phyloP scores from a whole-genome alignment of 2,329 filamentous ascomycete genomes.

The Arthrobotrys pseudoclavata region DNA sequence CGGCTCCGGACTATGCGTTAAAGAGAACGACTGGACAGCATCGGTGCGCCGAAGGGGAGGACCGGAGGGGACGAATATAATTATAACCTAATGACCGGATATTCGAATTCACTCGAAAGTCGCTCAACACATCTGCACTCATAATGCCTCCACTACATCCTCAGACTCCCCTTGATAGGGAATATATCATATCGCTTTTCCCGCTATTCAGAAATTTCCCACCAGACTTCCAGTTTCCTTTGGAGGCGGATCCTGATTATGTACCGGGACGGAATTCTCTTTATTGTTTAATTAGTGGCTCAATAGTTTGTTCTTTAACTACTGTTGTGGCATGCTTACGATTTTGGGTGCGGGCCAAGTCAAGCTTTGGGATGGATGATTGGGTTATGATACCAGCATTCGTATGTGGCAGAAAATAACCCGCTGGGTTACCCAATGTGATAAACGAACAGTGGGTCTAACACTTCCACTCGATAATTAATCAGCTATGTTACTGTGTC shows the following conservation, averaged over 20 bases:
- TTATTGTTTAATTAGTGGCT: constrained; percentile 44
- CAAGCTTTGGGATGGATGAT: constrained; percentile 55
- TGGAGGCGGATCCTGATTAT: constrained; percentile 41
- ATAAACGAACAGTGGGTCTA: background rate
- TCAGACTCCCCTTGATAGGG: constrained; percentile 48
- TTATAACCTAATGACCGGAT: background rate
- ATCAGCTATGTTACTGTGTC: constrained; percentile 44
- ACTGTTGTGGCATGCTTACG: constrained; percentile 49
- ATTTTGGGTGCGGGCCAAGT: constrained; percentile 53
- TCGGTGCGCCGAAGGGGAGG: constrained; percentile 27
- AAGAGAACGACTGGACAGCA: background rate
- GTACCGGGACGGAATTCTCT: constrained; percentile 44
- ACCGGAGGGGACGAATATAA: constrained; percentile 6
- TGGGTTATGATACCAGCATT: constrained; percentile 59
- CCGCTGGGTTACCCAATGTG: too few relatives aligned
- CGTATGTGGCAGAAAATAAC: constrained; percentile 26
- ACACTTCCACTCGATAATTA: background rate
- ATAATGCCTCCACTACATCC: constrained; percentile 48
- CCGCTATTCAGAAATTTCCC: constrained; percentile 48
- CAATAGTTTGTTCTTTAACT: constrained; percentile 45
- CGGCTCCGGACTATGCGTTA: constrained; percentile 13
- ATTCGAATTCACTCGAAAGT: background rate
- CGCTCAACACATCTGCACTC: constrained; percentile 5
- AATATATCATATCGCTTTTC: constrained; percentile 51
- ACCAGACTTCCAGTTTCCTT: constrained; percentile 44